A percentile compares a stretch with the other conserved stretches of the same genome.
These are phyloP conservation scores for Puccinia coronata DNA, from an alignment of 1,284 basidiomycete genomes.

Conservation along the genomic window DNA sequence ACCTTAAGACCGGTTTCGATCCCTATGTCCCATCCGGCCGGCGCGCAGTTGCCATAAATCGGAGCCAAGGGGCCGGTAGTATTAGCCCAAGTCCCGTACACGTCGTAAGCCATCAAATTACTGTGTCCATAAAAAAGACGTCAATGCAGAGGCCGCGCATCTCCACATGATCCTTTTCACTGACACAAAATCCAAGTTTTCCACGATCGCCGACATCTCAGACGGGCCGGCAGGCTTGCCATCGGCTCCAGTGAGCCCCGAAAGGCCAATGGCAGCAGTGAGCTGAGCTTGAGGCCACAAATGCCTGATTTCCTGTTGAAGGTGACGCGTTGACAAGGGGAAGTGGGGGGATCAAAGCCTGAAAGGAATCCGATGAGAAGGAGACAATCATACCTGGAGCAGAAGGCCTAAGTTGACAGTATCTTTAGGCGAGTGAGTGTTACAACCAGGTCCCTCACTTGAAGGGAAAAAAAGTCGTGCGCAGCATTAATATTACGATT, in stretches of 20 bases:
- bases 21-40: not conserved
- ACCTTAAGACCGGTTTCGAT: constrained; percentile 13
- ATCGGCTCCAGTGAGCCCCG: constrained; percentile 25
- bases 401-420: constrained; percentile 33
- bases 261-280: constrained; percentile 9
- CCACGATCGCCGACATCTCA: not conserved
- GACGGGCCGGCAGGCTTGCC: constrained; percentile 1
- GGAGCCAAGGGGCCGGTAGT: constrained; percentile 33
- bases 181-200: constrained; percentile 32
- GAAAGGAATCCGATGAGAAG: not conserved
- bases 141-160: not conserved
- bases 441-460: constrained; percentile 28
- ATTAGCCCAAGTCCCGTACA: constrained; percentile 9
- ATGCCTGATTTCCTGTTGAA: constrained; percentile 25
- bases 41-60: constrained; percentile 11
- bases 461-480: not conserved
- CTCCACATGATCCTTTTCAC: not conserved
- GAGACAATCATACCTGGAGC: not conserved
- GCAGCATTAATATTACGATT: not conserved
- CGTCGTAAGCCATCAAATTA: constrained; percentile 46
- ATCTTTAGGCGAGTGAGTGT: not conserved
- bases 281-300: constrained; percentile 31
- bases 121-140: not conserved
- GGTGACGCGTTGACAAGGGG: not conserved
- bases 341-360: too few relatives aligned